Evolutionary conservation across 306 rosid species (phyloP), one percentile per base, ranked within the genome.

Genomic region (Heteromeles arbutifolia): DNA sequence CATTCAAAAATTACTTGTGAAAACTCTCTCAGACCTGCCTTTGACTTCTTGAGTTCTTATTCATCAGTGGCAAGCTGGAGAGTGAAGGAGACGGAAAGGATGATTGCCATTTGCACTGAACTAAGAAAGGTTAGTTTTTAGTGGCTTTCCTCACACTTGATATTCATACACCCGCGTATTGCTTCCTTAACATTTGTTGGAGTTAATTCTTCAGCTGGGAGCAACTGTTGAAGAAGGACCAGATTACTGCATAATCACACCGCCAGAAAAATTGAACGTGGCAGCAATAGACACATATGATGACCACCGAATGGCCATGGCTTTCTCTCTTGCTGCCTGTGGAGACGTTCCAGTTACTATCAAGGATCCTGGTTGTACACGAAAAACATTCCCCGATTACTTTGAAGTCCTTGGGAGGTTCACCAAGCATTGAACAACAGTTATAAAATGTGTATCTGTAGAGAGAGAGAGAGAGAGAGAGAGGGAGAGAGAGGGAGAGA

Each of bases 251-350:
- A 82, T 92, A 82, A 96, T 96, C 70, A 92, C 97, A 6, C 99
- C 99, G 12, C 99, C 98, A 1, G 97, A 96, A 83, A 96, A 90
- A 79, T 65, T 96, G 83, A 85, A 84, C 5, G 77, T 90, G 45
- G 77, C 97, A 4, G 88, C 93, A 0, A 96, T 96, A 18, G 99
- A 96, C 89, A 96, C 99, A 5, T 96, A 96, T 1, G 99, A 96
- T 59, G 99, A 96, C 76, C 99, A 96, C 82, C 87, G 99, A 84
- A 96, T 96, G 99, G 99, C 99, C 43, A 96, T 96, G 99, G 84
- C 99, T 15, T 96, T 96, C 90, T 96, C 99, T 57, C 97, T 96
- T 22, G 97, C 98, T 76, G 99, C 99, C 70, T 96, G 99, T 32
- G 90, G 88, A 11, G 96, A 92, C 39, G 96, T 96, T 80, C 96